Percentiles rank a stretch among this genome's conserved stretches.
Conservation (phyloP, 2,329 filamentous ascomycete species). For the Alternaria rosae region DNA sequence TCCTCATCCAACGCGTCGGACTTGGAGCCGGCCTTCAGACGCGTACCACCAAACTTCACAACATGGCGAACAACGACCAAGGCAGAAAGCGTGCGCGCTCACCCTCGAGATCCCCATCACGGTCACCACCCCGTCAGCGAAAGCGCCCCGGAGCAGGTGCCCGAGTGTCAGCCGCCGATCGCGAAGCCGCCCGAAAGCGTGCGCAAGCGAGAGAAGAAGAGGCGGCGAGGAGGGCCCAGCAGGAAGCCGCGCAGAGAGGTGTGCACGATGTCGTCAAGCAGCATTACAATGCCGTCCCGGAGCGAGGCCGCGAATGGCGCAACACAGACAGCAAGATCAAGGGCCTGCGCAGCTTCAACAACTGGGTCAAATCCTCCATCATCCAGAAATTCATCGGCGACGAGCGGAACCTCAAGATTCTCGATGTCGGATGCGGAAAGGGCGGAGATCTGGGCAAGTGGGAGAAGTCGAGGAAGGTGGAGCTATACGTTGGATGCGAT, state of each 20-base stretch:
- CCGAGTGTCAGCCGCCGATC: conserved; percentile 72
- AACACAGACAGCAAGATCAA: conserved; percentile 95
- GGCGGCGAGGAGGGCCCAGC: conserved; percentile 58
- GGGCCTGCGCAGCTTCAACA: conserved; percentile 92
- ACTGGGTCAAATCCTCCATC: conserved; percentile 97
- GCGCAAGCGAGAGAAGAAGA: conserved; percentile 52
- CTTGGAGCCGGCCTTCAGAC: conserved; percentile 3
- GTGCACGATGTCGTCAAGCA: conserved; percentile 87
- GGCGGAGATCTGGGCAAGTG: conserved; percentile 95
- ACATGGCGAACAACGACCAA: conserved; percentile 34
- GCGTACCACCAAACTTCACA: not conserved
- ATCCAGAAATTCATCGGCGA: conserved; percentile 84
- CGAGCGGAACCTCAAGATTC: conserved; percentile 71
- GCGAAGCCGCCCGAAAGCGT: conserved; percentile 69
- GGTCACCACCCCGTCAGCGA: conserved; percentile 65
- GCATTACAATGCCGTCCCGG: conserved; percentile 95
- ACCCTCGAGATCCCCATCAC: conserved; percentile 44
- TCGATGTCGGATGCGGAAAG: conserved; percentile 97
- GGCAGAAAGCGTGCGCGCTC: conserved; percentile 44
- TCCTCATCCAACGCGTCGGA: conserved; percentile 6
- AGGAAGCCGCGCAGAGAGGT: conserved; percentile 57
- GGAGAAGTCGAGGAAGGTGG: conserved; percentile 89
- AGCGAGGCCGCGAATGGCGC: conserved; percentile 92
- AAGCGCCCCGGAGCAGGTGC: conserved; percentile 63
- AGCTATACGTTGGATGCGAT: conserved; percentile 92